Evolutionary conservation across 2,329 filamentous ascomycete species (phyloP).

Genomic region (Bipolaris cookei): DNA sequence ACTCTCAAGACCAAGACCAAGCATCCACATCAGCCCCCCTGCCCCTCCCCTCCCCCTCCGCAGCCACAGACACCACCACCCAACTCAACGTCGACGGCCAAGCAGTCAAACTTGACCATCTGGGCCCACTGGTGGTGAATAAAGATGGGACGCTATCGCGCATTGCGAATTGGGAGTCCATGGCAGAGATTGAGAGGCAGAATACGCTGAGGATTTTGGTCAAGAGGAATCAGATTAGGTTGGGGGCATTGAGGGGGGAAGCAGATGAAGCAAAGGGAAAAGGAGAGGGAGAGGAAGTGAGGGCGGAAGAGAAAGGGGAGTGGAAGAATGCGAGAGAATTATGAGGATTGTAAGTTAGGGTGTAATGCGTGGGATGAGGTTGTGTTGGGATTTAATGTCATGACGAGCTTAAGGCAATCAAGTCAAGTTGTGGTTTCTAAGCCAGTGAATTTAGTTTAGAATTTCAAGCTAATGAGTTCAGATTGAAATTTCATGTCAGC

Average conservation of each 20-base stretch:
- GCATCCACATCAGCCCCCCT: slow-evolving; percentile 6
- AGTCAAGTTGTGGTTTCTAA: too few relatives aligned
- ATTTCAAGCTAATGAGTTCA: not conserved
- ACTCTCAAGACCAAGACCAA: not conserved
- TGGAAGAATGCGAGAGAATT: not conserved
- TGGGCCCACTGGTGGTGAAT: slow-evolving; percentile 78
- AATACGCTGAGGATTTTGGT: slow-evolving; percentile 71
- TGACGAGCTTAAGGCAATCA: too few relatives aligned
- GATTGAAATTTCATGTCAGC: too few relatives aligned
- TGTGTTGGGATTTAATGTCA: too few relatives aligned
- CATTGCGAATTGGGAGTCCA: slow-evolving; percentile 75
- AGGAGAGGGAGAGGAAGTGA: not conserved
- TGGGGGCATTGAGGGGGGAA: slow-evolving; percentile 60
- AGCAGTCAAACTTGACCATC: slow-evolving; percentile 66
- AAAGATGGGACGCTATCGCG: slow-evolving; percentile 72
- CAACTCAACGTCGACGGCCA: slow-evolving; percentile 41
- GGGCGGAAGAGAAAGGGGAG: not conserved
- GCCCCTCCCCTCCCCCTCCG: slow-evolving; percentile 4
- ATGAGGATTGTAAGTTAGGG: not conserved
- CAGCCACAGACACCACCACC: slow-evolving; percentile 11
- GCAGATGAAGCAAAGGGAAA: not conserved
- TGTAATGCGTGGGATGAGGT: not conserved
- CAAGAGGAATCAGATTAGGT: slow-evolving; percentile 69
- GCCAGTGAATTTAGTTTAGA: too few relatives aligned
- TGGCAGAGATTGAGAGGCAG: slow-evolving; percentile 70